These are phyloP conservation scores for Colletotrichum godetiae DNA, from an alignment of 2,329 filamentous ascomycete genomes.

Conservation along the genomic window DNA sequence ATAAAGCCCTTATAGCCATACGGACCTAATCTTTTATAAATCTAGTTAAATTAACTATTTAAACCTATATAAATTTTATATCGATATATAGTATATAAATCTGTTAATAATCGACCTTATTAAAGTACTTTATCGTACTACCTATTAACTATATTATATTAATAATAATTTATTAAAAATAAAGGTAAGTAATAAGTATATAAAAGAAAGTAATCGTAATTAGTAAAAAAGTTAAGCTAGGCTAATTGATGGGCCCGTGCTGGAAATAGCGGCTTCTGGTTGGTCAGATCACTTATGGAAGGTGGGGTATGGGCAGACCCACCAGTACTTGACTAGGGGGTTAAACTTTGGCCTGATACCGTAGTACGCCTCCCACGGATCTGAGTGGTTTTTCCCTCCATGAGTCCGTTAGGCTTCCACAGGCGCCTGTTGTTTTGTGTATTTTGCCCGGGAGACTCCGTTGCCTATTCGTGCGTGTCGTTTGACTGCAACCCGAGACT, in stretches of 20 bases:
- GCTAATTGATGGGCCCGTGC: no score
- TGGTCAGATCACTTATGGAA: no score
- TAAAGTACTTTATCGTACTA: no score
- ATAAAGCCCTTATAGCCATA: background rate
- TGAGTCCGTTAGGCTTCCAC: background rate
- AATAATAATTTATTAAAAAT: no score
- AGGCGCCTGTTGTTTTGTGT: background rate
- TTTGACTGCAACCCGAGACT: background rate
- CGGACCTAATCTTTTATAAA: background rate
- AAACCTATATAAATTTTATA: background rate
- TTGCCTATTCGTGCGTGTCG: background rate
- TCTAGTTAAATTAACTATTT: background rate
- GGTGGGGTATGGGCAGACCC: no score
- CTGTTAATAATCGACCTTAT: no score
- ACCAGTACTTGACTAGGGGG: no score
- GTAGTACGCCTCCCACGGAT: background rate
- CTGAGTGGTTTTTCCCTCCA: constrained; percentile 15
- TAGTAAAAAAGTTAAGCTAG: no score
- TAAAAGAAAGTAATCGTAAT: no score
- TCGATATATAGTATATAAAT: background rate
- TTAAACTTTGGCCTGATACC: background rate
- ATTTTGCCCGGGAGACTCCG: background rate
- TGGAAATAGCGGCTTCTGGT: no score
- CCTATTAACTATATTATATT: no score
- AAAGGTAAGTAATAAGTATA: no score